phyloP scores from a whole-genome alignment of 306 rosid species.

The Canavalia gladiata region DNA sequence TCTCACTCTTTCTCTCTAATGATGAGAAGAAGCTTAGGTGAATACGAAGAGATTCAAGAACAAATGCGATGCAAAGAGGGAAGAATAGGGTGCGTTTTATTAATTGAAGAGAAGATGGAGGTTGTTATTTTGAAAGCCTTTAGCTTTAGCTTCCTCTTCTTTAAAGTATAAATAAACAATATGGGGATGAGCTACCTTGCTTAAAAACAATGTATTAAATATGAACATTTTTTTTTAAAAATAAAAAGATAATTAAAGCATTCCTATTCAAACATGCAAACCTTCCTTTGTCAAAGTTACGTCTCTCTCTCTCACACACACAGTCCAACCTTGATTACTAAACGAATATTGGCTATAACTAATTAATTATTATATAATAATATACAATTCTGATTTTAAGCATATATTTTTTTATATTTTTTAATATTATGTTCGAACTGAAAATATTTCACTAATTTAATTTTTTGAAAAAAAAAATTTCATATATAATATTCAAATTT shows the following conservation, averaged over 20 bases:
- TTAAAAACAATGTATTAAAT: constrained; percentile 9
- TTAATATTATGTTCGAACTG: too few relatives aligned
- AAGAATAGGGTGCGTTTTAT: constrained; percentile 87
- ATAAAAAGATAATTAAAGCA: constrained; percentile 32
- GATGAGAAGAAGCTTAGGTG: constrained; percentile 58
- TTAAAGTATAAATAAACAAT: constrained; percentile 22
- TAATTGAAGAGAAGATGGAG: constrained; percentile 66
- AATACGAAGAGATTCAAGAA: constrained; percentile 87
- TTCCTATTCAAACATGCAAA: constrained; percentile 47
- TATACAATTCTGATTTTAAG: too few relatives aligned
- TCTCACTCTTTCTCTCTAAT: constrained; percentile 41
- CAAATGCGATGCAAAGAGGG: constrained; percentile 97
- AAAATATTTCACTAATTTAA: too few relatives aligned
- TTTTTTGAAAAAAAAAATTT: too few relatives aligned
- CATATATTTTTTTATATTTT: too few relatives aligned
- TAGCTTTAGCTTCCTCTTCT: constrained; percentile 10
- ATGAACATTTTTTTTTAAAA: neutral
- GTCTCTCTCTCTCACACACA: constrained; percentile 3
- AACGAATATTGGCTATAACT: too few relatives aligned
- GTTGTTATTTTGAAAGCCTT: constrained; percentile 33
- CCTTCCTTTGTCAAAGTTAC: constrained; percentile 53
- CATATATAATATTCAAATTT: too few relatives aligned
- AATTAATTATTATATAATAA: too few relatives aligned
- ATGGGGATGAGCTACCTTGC: constrained; percentile 38
- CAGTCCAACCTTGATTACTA: neutral